Conservation (phyloP, 129 eudicot species). For the Centella asiatica region DNA sequence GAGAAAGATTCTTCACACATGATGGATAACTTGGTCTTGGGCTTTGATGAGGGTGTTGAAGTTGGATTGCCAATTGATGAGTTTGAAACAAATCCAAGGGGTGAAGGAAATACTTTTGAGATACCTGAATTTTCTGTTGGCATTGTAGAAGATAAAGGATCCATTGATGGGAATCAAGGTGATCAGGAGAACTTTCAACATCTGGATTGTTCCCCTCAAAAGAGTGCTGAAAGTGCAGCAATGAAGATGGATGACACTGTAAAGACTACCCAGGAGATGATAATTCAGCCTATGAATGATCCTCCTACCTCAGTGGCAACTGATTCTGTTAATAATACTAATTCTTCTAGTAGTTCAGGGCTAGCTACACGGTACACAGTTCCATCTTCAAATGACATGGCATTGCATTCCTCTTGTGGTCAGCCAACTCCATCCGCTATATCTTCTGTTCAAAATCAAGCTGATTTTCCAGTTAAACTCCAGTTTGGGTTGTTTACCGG, state of each 20-base stretch:
- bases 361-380: conserved; percentile 25
- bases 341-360: conserved; percentile 18
- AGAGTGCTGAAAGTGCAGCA: conserved; percentile 11
- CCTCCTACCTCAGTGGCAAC: conserved; percentile 18
- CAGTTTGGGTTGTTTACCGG: conserved; percentile 98
- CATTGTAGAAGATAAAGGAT: conserved; percentile 25
- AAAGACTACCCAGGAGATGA: conserved; percentile 23
- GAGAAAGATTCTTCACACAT: conserved; percentile 38
- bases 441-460: conserved; percentile 40
- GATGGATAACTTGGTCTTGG: conserved; percentile 62
- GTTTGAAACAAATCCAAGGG: conserved; percentile 35
- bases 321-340: conserved; percentile 24
- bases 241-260: conserved; percentile 23
- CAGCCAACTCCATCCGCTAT: conserved; percentile 27
- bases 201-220: conserved; percentile 16
- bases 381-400: conserved; percentile 27
- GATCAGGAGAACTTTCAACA: conserved; percentile 24
- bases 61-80: conserved; percentile 71
- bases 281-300: conserved; percentile 24
- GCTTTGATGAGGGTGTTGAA: conserved; percentile 91
- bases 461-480: conserved; percentile 65
- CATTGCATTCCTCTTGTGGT: conserved; percentile 26
- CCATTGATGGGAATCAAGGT: conserved; percentile 28
- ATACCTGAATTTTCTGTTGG: conserved; percentile 38
- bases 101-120: conserved; percentile 26